Percentiles rank a stretch among this genome's conserved stretches.
Conservation (phyloP, 2,329 filamentous ascomycete genomes). For the Rhinocladiella similis region DNA sequence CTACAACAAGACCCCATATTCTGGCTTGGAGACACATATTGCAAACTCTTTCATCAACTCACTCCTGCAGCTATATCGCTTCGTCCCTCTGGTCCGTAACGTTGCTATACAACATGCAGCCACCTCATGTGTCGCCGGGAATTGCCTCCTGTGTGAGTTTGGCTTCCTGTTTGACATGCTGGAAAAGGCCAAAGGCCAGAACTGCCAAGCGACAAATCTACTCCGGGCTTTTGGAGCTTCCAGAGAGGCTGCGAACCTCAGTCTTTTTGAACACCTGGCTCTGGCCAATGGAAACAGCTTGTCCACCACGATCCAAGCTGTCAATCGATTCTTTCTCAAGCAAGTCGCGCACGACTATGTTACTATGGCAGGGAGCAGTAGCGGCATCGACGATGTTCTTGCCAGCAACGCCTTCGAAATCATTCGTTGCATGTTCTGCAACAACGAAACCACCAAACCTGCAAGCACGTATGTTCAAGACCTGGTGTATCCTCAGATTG, state of each 20-base stretch:
- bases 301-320: constrained; percentile 78
- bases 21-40: constrained; percentile 93
- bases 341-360: constrained; percentile 77
- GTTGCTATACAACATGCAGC: constrained; percentile 85
- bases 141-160: constrained; percentile 88
- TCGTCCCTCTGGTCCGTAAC: constrained; percentile 85
- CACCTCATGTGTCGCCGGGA: constrained; percentile 76
- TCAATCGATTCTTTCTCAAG: constrained; percentile 82
- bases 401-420: constrained; percentile 45
- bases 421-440: constrained; percentile 84
- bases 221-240: constrained; percentile 84
- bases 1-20: constrained; percentile 91
- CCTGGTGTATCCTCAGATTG: constrained; percentile 64
- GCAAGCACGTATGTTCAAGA: constrained; percentile 83
- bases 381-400: constrained; percentile 68
- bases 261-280: constrained; percentile 78
- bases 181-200: constrained; percentile 88
- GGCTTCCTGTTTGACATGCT: constrained; percentile 98
- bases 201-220: constrained; percentile 94
- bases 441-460: constrained; percentile 78
- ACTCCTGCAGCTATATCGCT: constrained; percentile 85
- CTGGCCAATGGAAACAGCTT: constrained; percentile 66
- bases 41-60: constrained; percentile 95
- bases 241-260: constrained; percentile 73
- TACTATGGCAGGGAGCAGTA: constrained; percentile 61